Base-by-base conservation (phyloP, 1,284 basidiomycete species). In the Cutaneotrichosporon mucoides region DNA sequence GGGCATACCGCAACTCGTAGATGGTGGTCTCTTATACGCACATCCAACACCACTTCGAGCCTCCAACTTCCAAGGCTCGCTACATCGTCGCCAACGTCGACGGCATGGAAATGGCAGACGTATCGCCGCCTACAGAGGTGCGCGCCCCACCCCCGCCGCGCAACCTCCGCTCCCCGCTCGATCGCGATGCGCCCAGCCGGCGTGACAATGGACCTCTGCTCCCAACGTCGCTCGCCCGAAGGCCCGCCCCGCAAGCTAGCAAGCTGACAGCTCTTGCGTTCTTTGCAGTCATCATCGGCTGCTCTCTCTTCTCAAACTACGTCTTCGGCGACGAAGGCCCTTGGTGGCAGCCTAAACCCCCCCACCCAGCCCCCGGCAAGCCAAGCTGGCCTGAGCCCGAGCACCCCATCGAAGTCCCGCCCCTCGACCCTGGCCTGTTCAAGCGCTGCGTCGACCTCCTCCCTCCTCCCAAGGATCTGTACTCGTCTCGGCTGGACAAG, bases 401-500 rank as follows among this genome's bases (percentile, higher is more conserved):
- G 13, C 13, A 36, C 34, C 7, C 11, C 6, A 12, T 48, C 10
- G 34, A 48, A 4, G 46, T 34, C 10, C 43, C 37, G 7, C 52
- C 35, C 10, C 51, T 53, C 33, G 48, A 15, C 49, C 61, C 35
- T 3, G 34, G n/a, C 33, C 34, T n/a, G 10, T 48, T 24, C 33
- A 48, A 36, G 34, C 8, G 48, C 15, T 68, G 64, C 55, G 35
- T 55, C n/a, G 15, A 12, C 10, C 61, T 63, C 11, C 59, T 68
- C 11, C 16, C 43, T 2, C 56, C 65, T 1, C 60, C 67, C 7
- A 3, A 43, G 10, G 53, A 41, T 4, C 64, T 55, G 8, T 61
- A 65, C 54, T 43, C 60, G 3, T 13, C 12, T 8, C 67, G 69
- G 7, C 36, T 70, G 2, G 49, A 59, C 15, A 48, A 49, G 10